Base-by-base conservation (phyloP, 2,329 filamentous ascomycete genomes). In the Diaporthe amygdali region DNA sequence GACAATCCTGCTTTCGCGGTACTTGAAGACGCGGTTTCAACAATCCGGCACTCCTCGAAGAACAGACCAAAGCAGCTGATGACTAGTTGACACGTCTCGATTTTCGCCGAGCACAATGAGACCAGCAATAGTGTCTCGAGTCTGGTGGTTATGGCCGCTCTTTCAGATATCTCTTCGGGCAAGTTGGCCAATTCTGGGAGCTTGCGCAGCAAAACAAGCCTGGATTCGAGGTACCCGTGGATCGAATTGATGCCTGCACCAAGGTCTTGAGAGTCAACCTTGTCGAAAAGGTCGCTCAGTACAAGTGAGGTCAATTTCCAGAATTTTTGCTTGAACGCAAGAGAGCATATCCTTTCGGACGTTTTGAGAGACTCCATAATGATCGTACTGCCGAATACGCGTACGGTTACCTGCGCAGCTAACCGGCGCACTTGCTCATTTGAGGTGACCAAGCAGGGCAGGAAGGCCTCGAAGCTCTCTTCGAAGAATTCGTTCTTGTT, bases 61-160 rank as follows among this genome's bases (percentile, higher is more conserved):
- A 91, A 89, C 1, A 90, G 80, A 5, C 85, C 85, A 67, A 92
- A 89, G 75, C 89, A 91, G 17, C 85, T 86, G 1, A 89, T 92
- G 10, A 91, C 90, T 17, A 90, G 81, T 74, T 91, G 90, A 76
- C 91, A 93, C 9, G 86, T 89, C 56, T 91, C 89, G 44, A 93
- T 87, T 71, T 91, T 89, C 8, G 89, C 85, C 20, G 90, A 92
- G 76, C 91, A 93, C 9, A 93, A 83, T 1, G 89, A 88, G 12
- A 92, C 86, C 6, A 93, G 80, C 49, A 93, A 85, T 1, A 89
- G 83, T 0, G 89, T 91, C 79, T 93, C 91, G 5, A 91, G 82
- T 74, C 86, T 89, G 8, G 84, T 86, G 5, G 84, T 85, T 17
- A 88, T 85, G 20, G 83, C 82, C 30, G 83, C 83, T 39, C 89